Base-by-base conservation (phyloP, 1,139 yeast species). In the Geotrichum candidum region DNA sequence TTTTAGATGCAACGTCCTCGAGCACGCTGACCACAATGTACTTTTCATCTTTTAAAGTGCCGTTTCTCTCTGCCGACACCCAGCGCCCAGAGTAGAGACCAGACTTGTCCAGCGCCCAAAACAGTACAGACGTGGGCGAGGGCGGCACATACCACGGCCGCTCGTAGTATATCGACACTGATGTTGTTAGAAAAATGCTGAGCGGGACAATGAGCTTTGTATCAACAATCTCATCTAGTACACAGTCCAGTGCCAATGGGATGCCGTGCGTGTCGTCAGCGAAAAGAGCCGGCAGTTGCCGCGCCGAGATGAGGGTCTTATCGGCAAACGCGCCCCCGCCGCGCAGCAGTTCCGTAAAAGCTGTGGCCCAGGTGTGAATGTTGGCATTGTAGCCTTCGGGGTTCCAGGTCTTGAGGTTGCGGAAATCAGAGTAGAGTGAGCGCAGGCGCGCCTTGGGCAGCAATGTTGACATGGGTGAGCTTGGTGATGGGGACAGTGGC, bases 301-400 rank as follows among this genome's bases (percentile, higher is more conserved):
- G 68, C 9, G 69, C 71, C 11, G 74, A 71, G 31, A 67, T 64
- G 60, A 68, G 65, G 7, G 65, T 62, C 13, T 55, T 35, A 59
- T 71, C 68, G 18, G 62, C 67, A 54, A 67, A 72, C 25, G 58
- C 54, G 25, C 62, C 66, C 31, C 71, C 68, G 7, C 63, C 57
- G 11, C 67, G 62, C 11, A 73, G 62, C 48, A 74, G 68, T 45
- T 70, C 69, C 27, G 65, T 54, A 15, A 81, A 68, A 2, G 76
- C 72, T 2, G 69, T 65, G 57, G 72, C 74, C 95, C 95, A 88
- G 0, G 90, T 87, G 1, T 73, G 72, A n/a, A 87, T 66, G 68
- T 88, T 88, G 29, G 94, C 94, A 50, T 79, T 82, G 66, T 77
- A 87, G 0, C 95, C 95, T 65, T 86, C 91, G 0, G 82, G 82